phyloP scores from a whole-genome alignment of 495 filamentous ascomycete genomes.

The Staphylotrichum longicolle region DNA sequence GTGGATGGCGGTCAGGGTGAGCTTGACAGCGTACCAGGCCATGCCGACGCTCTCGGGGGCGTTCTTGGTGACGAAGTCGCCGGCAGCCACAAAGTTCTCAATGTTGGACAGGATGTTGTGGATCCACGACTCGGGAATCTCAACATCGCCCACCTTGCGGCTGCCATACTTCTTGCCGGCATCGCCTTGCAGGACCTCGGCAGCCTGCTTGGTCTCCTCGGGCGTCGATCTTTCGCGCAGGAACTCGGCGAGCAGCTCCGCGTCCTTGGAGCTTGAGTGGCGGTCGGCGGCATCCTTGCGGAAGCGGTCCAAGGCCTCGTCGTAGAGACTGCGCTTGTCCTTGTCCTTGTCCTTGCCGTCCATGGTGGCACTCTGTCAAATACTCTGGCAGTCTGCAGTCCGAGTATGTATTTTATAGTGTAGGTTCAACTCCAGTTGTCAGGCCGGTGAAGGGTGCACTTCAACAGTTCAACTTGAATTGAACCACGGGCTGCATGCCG shows the following conservation, averaged over 20 bases:
- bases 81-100: slow-evolving; percentile 27
- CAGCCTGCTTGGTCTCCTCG: slow-evolving; percentile 25
- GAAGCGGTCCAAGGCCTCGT: slow-evolving; percentile 26
- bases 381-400: neutral
- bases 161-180: slow-evolving; percentile 27
- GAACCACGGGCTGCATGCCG: neutral
- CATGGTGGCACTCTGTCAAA: neutral
- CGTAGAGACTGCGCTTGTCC: slow-evolving; percentile 23
- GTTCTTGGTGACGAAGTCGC: slow-evolving; percentile 24
- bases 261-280: slow-evolving; percentile 24
- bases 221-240: slow-evolving; percentile 20
- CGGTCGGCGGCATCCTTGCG: slow-evolving; percentile 13
- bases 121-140: slow-evolving; percentile 30
- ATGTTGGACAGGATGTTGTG: slow-evolving; percentile 32
- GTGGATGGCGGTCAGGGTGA: slow-evolving; percentile 32
- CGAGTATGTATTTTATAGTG: neutral
- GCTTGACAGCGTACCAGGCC: slow-evolving; percentile 32
- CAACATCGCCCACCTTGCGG: slow-evolving; percentile 25
- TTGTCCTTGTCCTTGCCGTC: neutral
- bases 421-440: too few relatives aligned
- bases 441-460: too few relatives aligned
- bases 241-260: slow-evolving; percentile 24
- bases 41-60: slow-evolving; percentile 33
- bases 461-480: too few relatives aligned
- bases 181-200: slow-evolving; percentile 23